Conservation (phyloP, 306 rosid species). For the Oemleria cerasiformis region DNA sequence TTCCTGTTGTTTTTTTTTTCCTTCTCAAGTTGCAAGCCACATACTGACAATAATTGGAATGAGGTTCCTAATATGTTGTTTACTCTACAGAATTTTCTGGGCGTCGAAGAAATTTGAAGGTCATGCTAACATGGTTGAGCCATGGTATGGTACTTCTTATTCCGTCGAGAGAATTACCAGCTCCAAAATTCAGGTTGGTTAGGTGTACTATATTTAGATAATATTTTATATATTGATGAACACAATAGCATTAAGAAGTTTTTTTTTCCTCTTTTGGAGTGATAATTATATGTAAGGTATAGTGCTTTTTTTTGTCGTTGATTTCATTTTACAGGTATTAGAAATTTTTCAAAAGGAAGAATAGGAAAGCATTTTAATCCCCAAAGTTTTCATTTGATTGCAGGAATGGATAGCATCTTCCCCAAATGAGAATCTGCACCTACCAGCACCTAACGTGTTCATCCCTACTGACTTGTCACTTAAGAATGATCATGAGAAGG, state of each 20-base stretch:
- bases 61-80: conserved; percentile 21
- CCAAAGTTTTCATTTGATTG: conserved; percentile 28
- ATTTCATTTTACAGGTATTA: conserved; percentile 17
- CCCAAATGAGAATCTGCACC: conserved; percentile 67
- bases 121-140: conserved; percentile 66
- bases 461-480: conserved; percentile 85
- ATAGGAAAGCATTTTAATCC: neutral
- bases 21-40: no score
- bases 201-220: neutral
- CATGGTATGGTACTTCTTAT: conserved; percentile 93
- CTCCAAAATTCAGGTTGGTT: conserved; percentile 64
- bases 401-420: conserved; percentile 83
- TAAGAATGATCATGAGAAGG: conserved; percentile 59
- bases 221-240: neutral
- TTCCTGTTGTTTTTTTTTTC: no score
- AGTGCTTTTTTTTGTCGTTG: conserved; percentile 17
- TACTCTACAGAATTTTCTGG: conserved; percentile 79
- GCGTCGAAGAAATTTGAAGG: conserved; percentile 81
- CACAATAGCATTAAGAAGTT: neutral
- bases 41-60: no score
- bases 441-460: conserved; percentile 74
- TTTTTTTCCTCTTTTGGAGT: conserved; percentile 21
- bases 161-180: conserved; percentile 55
- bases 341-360: neutral
- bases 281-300: conserved; percentile 12